A percentile compares a stretch with the other conserved stretches of the same genome.
Conservation (phyloP, 345 rosid genomes). For the Brassica carinata region DNA sequence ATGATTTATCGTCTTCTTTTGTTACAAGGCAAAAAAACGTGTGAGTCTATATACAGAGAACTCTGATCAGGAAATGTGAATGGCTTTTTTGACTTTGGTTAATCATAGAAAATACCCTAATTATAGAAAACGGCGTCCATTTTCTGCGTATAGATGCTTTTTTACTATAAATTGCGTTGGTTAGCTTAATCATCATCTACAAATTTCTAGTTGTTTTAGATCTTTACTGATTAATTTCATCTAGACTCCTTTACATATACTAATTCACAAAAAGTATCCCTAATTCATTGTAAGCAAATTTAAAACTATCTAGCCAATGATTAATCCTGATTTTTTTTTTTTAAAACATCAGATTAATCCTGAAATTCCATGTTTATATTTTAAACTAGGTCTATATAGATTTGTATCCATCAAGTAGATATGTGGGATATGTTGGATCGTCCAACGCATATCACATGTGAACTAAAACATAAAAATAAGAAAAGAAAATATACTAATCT, state of each 20-base stretch:
- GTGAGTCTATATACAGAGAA: constrained; percentile 7
- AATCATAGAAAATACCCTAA: constrained; percentile 10
- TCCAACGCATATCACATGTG: constrained; percentile 2
- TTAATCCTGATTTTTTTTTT: not conserved
- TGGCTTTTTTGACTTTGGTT: not conserved
- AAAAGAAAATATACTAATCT: not conserved
- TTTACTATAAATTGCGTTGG: not conserved
- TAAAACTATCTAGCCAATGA: constrained; percentile 1
- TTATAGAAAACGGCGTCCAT: constrained; percentile 20
- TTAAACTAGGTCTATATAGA: not conserved
- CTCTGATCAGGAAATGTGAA: constrained; percentile 15
- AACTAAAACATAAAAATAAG: not conserved
- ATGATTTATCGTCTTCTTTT: constrained; percentile 24
- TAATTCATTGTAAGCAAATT: not conserved
- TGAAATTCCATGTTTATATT: not conserved
- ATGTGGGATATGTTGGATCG: not conserved
- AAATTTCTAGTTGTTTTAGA: constrained; percentile 5
- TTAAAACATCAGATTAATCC: not conserved
- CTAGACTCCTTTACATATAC: constrained; percentile 15
- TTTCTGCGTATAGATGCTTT: not conserved
- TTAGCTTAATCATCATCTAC: not conserved
- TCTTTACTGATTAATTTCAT: constrained; percentile 16
- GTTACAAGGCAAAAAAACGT: constrained; percentile 22
- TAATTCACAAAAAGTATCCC: not conserved
- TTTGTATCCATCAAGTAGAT: not conserved